phyloP scores from a whole-genome alignment of 1,284 basidiomycete species.

The Gymnopus androsaceus region DNA sequence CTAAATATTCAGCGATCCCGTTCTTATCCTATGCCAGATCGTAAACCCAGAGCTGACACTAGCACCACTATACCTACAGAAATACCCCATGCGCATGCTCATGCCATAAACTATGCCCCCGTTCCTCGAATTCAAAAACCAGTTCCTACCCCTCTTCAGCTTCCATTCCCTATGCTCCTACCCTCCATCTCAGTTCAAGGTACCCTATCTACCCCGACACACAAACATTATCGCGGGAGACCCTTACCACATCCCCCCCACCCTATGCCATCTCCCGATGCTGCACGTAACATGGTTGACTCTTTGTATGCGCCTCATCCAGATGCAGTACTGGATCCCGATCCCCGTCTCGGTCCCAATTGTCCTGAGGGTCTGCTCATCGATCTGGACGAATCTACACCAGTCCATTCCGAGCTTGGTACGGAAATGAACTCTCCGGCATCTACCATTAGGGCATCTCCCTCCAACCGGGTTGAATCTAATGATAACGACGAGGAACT shows the following conservation, averaged over 20 bases:
- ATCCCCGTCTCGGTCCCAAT: constrained; percentile 20
- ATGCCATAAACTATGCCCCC: not conserved
- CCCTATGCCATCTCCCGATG: not conserved
- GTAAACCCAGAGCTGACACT: not conserved
- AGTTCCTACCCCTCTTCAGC: constrained; percentile 13
- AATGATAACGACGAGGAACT: too few relatives aligned
- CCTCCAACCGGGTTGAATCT: not conserved
- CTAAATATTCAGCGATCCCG: not conserved
- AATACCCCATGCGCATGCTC: not conserved
- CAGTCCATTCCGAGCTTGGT: not conserved
- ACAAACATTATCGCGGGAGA: constrained; percentile 41
- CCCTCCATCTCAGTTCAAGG: not conserved
- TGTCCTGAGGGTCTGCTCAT: constrained; percentile 48
- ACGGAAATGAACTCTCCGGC: constrained; percentile 10
- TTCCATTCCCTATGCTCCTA: constrained; percentile 9
- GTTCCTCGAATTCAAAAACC: not conserved
- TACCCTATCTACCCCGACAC: not conserved
- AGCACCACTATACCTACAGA: not conserved
- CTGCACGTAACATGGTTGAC: constrained; percentile 30
- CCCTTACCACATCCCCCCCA: constrained; percentile 40
- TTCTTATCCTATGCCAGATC: not conserved
- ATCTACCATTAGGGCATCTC: constrained; percentile 2
- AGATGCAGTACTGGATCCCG: constrained; percentile 4
- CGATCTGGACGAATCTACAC: constrained; percentile 38
- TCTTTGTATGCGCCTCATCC: constrained; percentile 33